Base-by-base conservation (phyloP, 305 asterid species). In the Rubia balearica region DNA sequence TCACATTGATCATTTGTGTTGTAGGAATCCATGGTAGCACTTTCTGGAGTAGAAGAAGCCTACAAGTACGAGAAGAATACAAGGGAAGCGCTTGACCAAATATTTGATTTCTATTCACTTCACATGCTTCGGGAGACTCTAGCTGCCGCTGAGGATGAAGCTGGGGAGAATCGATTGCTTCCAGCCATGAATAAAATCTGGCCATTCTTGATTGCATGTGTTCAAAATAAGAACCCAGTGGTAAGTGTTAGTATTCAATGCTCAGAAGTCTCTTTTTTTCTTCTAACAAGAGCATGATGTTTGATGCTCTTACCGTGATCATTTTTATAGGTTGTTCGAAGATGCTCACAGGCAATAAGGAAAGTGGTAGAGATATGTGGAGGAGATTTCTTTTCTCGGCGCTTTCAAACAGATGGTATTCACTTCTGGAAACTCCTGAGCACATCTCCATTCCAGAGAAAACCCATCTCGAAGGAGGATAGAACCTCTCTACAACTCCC, bases 371-470 rank as follows among this genome's bases (percentile, higher is more conserved):
- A 81, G 73, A 81, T 83, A 33, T 83, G 99, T n/a, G 99, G 99
- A 3, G 99, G 99, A 14, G 90, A 94, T 48, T 94, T 94, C 95
- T 94, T 94, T 68, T 73, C 96, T 51, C 96, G 99, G n/a, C 96
- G 99, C 38, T 89, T 94, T 69, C 88, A 78, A 21, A 57, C 85
- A 0, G 96, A 94, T 36, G 99, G 97, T 36, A n/a, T 46, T 81
- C 93, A 94, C 87, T 75, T 94, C 65, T 94, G 96, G 97, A 91
- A 81, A 74, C 86, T 91, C 65, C 88, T 91, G 11, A 85, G 76
- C 87, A 73, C 90, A 43, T 89, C 99, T 6, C 99, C 99, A 7
- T 94, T 85, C 69, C 96, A 86, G 73, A 85, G 78, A 81, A 86
- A 79, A 30, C 81, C 83, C 65, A 70, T 76, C 65, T 46, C 82